Conservation (phyloP, 148 eudicot species). For the Heliosperma pusillum region DNA sequence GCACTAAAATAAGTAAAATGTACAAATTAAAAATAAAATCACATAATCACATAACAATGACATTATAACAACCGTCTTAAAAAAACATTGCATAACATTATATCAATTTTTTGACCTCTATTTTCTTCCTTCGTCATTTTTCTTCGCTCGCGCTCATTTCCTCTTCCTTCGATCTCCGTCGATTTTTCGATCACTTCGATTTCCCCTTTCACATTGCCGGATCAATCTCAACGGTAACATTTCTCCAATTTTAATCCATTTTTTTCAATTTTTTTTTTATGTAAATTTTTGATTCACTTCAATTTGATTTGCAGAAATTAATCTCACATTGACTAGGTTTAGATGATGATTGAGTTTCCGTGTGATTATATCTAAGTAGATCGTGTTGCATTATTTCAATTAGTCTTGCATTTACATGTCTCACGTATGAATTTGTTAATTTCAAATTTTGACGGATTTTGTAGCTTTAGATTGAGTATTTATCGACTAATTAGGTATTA, state of each 20-base stretch:
- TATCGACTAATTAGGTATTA: background rate
- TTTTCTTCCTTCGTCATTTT: background rate
- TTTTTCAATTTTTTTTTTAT: background rate
- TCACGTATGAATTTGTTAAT: background rate
- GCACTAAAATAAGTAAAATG: too few species aligned
- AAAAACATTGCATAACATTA: too few species aligned
- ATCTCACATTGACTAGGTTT: background rate
- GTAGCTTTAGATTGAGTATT: background rate
- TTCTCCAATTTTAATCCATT: background rate
- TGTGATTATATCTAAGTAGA: conserved; percentile 10
- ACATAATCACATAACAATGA: too few species aligned
- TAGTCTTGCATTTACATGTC: background rate
- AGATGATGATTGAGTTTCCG: background rate
- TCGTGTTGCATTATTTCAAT: conserved; percentile 6
- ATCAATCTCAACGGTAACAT: conserved; percentile 17
- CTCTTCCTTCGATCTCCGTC: background rate
- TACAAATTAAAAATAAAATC: too few species aligned
- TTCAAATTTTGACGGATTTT: background rate
- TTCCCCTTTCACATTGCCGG: conserved; percentile 18
- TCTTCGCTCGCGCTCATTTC: background rate
- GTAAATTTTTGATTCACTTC: background rate
- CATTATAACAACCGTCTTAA: too few species aligned
- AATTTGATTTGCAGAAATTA: conserved; percentile 16
- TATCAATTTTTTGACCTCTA: too few species aligned
- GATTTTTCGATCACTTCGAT: background rate